Conservation (phyloP, 179 eudicot genomes). For the Beta lomatogona region DNA sequence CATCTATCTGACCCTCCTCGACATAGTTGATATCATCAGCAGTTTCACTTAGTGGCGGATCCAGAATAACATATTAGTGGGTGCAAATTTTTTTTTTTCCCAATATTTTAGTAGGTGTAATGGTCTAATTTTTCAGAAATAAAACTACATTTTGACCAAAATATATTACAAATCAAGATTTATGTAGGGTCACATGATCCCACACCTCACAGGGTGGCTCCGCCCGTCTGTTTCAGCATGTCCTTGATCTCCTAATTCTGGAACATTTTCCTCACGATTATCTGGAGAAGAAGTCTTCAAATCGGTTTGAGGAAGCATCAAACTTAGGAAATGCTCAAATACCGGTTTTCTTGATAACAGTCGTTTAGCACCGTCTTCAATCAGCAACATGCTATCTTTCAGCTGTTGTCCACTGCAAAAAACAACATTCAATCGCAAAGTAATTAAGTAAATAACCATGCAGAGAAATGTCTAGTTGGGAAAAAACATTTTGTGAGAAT, state of each 20-base stretch:
- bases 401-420: slow-evolving; percentile 26
- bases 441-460: background rate
- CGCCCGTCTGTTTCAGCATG: too few species aligned
- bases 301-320: slow-evolving; percentile 11
- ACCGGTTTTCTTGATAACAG: slow-evolving; percentile 17
- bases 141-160: too few species aligned
- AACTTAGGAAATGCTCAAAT: slow-evolving; percentile 33
- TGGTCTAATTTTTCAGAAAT: too few species aligned
- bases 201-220: too few species aligned
- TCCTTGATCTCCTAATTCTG: background rate
- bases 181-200: too few species aligned
- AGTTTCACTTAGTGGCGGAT: too few species aligned
- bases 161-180: too few species aligned
- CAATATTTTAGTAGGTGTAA: too few species aligned
- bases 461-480: too few species aligned
- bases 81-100: too few species aligned
- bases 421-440: background rate
- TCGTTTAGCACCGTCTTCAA: slow-evolving; percentile 27
- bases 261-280: background rate
- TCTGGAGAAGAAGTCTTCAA: background rate
- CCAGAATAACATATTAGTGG: too few species aligned
- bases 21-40: slow-evolving; percentile 14
- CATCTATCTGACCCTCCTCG: slow-evolving; percentile 2
- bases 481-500: too few species aligned
- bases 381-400: slow-evolving; percentile 26